A percentile compares a stretch with the other conserved stretches of the same genome.
These are phyloP conservation scores for Cephalotrichum gorgonifer DNA, from an alignment of 2,329 filamentous ascomycete genomes.

Conservation along the genomic window DNA sequence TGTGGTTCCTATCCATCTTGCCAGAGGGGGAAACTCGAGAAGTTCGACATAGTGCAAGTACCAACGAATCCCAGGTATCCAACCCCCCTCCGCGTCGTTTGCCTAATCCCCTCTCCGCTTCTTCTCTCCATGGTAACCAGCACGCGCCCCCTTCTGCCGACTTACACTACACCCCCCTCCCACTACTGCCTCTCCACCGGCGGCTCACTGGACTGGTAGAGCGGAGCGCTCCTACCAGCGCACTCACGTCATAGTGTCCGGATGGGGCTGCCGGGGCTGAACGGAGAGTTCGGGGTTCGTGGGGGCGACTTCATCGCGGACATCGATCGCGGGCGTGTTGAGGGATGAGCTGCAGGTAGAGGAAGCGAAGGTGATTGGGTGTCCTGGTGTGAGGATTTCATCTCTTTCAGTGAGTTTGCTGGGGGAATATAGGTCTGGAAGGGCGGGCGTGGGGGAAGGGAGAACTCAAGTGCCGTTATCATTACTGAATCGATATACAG, in stretches of 20 bases:
- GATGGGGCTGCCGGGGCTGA: not conserved
- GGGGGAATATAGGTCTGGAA: not conserved
- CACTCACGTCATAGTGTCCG: not conserved
- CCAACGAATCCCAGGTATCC: too few species aligned
- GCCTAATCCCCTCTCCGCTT: too few species aligned
- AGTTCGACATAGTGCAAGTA: too few species aligned
- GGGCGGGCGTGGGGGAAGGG: not conserved
- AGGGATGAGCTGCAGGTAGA: not conserved
- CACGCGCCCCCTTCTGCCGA: too few species aligned
- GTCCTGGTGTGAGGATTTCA: not conserved
- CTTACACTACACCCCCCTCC: not conserved
- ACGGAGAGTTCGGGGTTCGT: not conserved
- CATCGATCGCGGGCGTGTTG: not conserved
- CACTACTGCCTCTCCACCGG: not conserved
- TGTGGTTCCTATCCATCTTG: too few species aligned
- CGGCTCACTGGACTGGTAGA: not conserved
- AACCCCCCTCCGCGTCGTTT: too few species aligned
- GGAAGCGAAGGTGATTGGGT: not conserved
- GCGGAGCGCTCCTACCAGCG: not conserved
- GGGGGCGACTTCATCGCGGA: not conserved
- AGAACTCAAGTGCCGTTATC: not conserved
- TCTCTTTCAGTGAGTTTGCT: too few species aligned
- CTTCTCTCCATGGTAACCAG: too few species aligned
- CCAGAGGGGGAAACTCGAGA: too few species aligned
- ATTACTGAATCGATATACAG: not conserved